Conservation (phyloP, 1,284 basidiomycete genomes). For the Pyrrhoderma lamaoense region DNA sequence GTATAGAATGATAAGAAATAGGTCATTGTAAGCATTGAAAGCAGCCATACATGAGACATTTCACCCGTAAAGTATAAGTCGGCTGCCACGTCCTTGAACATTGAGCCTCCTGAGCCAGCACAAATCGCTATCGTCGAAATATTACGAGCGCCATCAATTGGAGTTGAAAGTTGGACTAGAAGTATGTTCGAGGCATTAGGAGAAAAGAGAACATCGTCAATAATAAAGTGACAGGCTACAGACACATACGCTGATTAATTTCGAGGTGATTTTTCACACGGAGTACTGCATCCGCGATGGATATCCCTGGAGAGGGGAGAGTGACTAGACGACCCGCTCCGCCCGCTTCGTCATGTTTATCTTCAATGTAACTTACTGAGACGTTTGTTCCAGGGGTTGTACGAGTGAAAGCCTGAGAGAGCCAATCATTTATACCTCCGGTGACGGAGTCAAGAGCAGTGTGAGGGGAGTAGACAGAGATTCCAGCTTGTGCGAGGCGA, state of each 20-base stretch:
- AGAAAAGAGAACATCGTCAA: not conserved
- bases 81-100: constrained; percentile 62
- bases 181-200: not conserved
- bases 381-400: no score
- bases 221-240: constrained; percentile 46
- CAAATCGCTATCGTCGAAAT: constrained; percentile 70
- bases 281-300: constrained; percentile 51
- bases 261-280: constrained; percentile 65
- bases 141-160: constrained; percentile 29
- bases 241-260: constrained; percentile 28
- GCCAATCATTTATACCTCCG: constrained; percentile 85
- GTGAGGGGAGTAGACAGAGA: constrained; percentile 85
- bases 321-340: constrained; percentile 66
- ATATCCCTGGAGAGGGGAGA: constrained; percentile 43
- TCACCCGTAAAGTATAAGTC: constrained; percentile 90
- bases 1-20: constrained; percentile 12
- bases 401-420: constrained; percentile 37
- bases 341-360: constrained; percentile 29
- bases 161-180: constrained; percentile 76
- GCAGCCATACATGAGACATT: constrained; percentile 69
- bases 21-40: constrained; percentile 1
- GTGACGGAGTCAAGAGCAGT: constrained; percentile 77
- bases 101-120: constrained; percentile 75
- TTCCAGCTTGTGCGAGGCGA: constrained; percentile 70
- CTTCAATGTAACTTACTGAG: constrained; percentile 17